phyloP scores from a whole-genome alignment of 2,329 filamentous ascomycete genomes.

The Thelonectria rubi region DNA sequence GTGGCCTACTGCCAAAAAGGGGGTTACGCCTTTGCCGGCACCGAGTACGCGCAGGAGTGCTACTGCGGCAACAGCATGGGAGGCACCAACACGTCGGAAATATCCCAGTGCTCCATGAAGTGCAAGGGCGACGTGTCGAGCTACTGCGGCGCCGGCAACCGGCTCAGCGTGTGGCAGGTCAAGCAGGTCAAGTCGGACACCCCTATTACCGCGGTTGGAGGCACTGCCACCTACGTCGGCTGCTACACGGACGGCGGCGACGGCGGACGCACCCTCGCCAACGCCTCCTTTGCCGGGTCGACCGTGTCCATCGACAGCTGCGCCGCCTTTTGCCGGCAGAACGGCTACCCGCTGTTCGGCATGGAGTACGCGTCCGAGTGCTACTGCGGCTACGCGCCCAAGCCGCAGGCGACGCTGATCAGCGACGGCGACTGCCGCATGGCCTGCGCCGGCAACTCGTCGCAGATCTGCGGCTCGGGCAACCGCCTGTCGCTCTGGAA shows the following conservation, averaged over 20 bases:
- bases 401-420: constrained; percentile 26
- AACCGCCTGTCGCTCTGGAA: constrained; percentile 38
- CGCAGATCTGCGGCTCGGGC: constrained; percentile 33
- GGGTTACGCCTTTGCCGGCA: constrained; percentile 48
- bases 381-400: constrained; percentile 34
- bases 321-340: constrained; percentile 34
- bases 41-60: constrained; percentile 48
- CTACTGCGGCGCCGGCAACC: constrained; percentile 39
- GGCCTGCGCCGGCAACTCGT: constrained; percentile 29
- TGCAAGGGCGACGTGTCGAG: constrained; percentile 38
- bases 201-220: constrained; percentile 28
- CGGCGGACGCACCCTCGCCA: constrained; percentile 33
- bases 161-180: constrained; percentile 37
- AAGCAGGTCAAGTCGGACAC: constrained; percentile 24
- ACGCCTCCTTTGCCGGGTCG: constrained; percentile 30
- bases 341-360: constrained; percentile 36
- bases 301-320: constrained; percentile 35
- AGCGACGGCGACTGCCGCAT: constrained; percentile 35
- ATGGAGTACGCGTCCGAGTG: constrained; percentile 38
- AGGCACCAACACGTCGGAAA: constrained; percentile 28
- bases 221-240: constrained; percentile 28
- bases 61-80: constrained; percentile 43
- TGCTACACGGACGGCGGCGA: constrained; percentile 37
- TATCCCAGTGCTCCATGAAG: constrained; percentile 40
- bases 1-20: constrained; percentile 42